A percentile compares a stretch with the other conserved stretches of the same genome.
Evolutionary conservation across 768 basidiomycete genomes (phyloP).

Genomic region (Leccinum subtestaceum): DNA sequence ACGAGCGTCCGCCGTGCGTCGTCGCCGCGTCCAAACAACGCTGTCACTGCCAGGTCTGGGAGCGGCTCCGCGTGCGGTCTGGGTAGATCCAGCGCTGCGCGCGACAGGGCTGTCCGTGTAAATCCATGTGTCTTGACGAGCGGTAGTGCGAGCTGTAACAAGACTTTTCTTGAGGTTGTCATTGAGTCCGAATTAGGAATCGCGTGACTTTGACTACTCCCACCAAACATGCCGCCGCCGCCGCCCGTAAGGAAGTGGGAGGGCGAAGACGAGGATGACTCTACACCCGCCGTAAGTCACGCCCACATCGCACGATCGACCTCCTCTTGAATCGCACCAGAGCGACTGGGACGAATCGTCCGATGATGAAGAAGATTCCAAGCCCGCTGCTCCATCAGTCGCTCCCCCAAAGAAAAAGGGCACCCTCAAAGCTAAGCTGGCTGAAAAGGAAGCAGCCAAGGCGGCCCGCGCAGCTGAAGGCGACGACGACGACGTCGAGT

Average conservation of each 20-base stretch:
- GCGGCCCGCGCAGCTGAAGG: constrained; percentile 44
- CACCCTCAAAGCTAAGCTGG: constrained; percentile 85
- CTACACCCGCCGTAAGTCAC: constrained; percentile 64
- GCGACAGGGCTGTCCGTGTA: constrained; percentile 65
- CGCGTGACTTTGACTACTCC: background rate
- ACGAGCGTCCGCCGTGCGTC: constrained; percentile 62
- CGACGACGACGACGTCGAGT: constrained; percentile 42
- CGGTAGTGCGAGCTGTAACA: constrained; percentile 62
- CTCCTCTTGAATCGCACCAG: constrained; percentile 36
- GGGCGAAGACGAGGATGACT: constrained; percentile 88
- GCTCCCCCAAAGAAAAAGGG: constrained; percentile 90
- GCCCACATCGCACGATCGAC: background rate
- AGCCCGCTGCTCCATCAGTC: constrained; percentile 44
- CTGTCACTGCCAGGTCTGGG: constrained; percentile 64
- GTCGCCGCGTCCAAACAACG: constrained; percentile 71
- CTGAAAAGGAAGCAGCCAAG: constrained; percentile 84
- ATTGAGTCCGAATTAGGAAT: constrained; percentile 1
- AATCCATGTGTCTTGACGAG: constrained; percentile 69
- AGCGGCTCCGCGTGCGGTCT: constrained; percentile 55
- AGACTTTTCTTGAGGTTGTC: constrained; percentile 19
- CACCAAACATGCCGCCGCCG: constrained; percentile 4
- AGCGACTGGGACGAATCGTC: constrained; percentile 95
- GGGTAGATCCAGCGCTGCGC: constrained; percentile 55
- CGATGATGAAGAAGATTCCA: constrained; percentile 64
- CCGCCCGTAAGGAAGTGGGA: constrained; percentile 66